Base-by-base conservation (phyloP, 257 asterid species). In the Paulownia fortunei region DNA sequence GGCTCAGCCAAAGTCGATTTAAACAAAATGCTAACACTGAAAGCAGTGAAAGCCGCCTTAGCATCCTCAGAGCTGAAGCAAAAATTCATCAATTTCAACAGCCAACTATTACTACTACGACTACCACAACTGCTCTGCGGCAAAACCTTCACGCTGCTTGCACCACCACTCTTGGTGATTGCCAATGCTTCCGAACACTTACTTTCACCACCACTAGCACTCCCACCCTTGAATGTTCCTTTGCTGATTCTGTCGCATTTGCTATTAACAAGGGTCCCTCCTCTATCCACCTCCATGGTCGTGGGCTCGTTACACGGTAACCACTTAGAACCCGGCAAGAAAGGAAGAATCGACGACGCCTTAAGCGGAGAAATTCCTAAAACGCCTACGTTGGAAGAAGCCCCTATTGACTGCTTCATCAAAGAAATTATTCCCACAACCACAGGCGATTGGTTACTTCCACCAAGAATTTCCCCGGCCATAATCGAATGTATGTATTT, bases 1-100 rank as follows among this genome's bases (percentile, higher is more conserved):
- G 98, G 98, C 86, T 93, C 99, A 0, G 99, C 99, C 85, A 96
- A 80, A 60, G 95, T 86, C 13, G 99, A 96, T 77, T 86, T 90
- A 79, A 86, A 94, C 84, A 96, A 68, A 42, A 96, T 85, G 51
- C 91, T 86, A 52, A 96, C 97, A 15, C 96, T 93, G 84, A 96
- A 78, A 60, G 98, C 99, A 32, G 97, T 93, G 74, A 92, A 88
- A 69, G 88, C 96, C 1, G 99, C 97, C 81, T 90, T 92, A 15
- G 97, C 96, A 80, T 93, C 97, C 81, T 88, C 96, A 4, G 92
- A 89, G 78, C 67, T 81, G 65, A 84, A 81, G 83, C 92, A 91
- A 9, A 81, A 59, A 24, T 88, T 87, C 90, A 89, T 78, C 84
- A 91, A 18, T 76, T 88, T 92, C 62, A 92, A 88, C 71, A 90